Evolutionary conservation across 2,329 filamentous ascomycete species (phyloP), one percentile per base, ranked within the genome.

Genomic region (Fusarium haematococcum): DNA sequence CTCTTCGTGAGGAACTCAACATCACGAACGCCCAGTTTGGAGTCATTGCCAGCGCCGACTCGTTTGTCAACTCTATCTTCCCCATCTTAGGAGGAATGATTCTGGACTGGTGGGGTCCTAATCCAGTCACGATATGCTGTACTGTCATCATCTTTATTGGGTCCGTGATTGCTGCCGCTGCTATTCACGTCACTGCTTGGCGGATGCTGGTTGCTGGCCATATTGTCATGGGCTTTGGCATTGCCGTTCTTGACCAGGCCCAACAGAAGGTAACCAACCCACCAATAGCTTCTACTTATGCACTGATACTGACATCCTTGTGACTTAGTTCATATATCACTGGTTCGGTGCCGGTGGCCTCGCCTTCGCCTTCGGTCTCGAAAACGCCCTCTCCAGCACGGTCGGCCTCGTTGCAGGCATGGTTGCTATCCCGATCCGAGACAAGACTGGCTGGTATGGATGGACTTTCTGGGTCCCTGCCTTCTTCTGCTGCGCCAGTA

Each of bases 1-100:
- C 74, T 6, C 59, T 78, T 1, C 76, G 76, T 13, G 63, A 73
- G 8, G 75, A 78, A 45, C 65, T 78, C 18, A 66, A 63, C 10
- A 74, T 78, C 45, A 77, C 58, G n/a, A 78, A 78, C 25, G 68
- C 75, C 8, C 76, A 78, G 48, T 77, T 78, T 52, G 77, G 74
- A n/a, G 75, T 78, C 25, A 76, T 78, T 27, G 65, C 63, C 67
- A 78, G 73, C 52, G 75, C 77, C 10, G 77, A 78, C 48, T 63
- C 77, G 11, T 77, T 78, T 32, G 73, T 78, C 52, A 78, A 78
- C 65, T 70, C 75, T 13, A 64, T 77, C n/a, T 77, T 78, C 27
- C 74, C 76, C 16, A 78, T 77, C 9, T 11, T 76, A 3, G 75
- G 75, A 1, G 74, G 76, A 6, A 41, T 78, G 59, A 69, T 77